Percentiles rank a stretch among this genome's conserved stretches.
These are phyloP conservation scores for Pseudocercospora fuligena DNA, from an alignment of 2,329 filamentous ascomycete species.

Conservation along the genomic window DNA sequence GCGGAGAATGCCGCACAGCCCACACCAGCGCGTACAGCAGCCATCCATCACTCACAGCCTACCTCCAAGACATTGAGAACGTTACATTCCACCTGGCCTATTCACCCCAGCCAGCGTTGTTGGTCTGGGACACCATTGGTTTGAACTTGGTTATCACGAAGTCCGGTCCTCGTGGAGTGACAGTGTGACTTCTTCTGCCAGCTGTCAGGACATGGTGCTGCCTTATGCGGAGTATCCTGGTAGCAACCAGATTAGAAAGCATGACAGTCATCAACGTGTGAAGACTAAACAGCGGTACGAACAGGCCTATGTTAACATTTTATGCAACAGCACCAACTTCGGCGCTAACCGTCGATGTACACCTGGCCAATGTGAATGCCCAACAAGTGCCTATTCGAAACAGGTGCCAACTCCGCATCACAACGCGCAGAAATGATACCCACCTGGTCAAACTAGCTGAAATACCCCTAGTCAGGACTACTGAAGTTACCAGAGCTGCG, in stretches of 20 bases:
- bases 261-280: slow-evolving; percentile 1
- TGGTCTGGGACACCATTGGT: background rate
- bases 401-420: background rate
- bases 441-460: background rate
- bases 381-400: background rate
- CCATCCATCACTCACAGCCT: background rate
- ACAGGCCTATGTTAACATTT: background rate
- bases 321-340: background rate
- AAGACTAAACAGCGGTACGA: background rate
- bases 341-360: background rate
- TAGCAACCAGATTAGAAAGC: slow-evolving; percentile 8
- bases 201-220: background rate
- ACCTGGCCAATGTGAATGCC: background rate
- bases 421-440: background rate
- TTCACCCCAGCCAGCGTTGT: background rate
- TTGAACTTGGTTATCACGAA: background rate
- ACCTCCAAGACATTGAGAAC: background rate
- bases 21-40: background rate
- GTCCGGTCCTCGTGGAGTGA: background rate
- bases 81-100: background rate
- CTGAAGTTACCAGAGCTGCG: slow-evolving; percentile 1
- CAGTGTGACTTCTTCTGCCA: background rate
- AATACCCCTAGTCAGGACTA: background rate
- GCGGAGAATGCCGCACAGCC: background rate
- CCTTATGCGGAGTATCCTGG: background rate